These are phyloP conservation scores for Aphanomyces euteiches DNA, from an alignment of 352 stramenopile genomes.

Conservation along the genomic window DNA sequence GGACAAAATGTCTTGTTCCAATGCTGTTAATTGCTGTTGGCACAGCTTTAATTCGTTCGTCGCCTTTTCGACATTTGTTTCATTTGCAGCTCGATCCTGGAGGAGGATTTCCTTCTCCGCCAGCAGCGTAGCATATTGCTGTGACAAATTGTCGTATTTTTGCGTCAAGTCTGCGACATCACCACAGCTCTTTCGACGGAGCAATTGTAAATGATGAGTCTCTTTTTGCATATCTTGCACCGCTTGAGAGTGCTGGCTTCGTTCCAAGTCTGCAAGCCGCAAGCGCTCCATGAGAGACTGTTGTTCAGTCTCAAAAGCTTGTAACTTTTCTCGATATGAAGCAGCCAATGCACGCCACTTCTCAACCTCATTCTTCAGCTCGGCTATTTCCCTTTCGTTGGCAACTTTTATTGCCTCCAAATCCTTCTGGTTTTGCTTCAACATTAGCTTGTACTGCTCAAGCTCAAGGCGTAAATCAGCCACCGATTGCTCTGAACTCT, in stretches of 20 bases:
- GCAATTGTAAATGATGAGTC: constrained; percentile 14
- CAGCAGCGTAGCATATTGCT: neutral
- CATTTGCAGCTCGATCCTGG: neutral
- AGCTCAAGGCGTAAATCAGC: neutral
- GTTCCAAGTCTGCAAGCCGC: neutral
- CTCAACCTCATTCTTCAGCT: neutral
- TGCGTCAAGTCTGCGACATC: constrained; percentile 8
- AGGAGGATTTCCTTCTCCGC: neutral
- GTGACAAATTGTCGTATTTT: constrained; percentile 1
- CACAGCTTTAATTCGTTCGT: neutral
- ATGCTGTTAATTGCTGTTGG: neutral
- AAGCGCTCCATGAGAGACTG: neutral
- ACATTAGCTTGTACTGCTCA: neutral
- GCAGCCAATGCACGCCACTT: neutral
- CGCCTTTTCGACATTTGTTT: neutral
- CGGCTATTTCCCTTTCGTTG: neutral
- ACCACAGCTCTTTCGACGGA: constrained; percentile 21
- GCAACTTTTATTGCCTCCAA: neutral
- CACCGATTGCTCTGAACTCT: neutral
- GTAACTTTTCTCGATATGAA: neutral
- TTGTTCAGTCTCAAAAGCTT: neutral
- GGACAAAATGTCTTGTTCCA: constrained; percentile 10
- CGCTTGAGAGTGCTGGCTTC: neutral
- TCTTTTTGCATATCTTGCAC: constrained; percentile 26
- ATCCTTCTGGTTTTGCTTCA: neutral